Conservation (phyloP, 1,284 basidiomycete genomes). For the Leucoagaricus sp. region DNA sequence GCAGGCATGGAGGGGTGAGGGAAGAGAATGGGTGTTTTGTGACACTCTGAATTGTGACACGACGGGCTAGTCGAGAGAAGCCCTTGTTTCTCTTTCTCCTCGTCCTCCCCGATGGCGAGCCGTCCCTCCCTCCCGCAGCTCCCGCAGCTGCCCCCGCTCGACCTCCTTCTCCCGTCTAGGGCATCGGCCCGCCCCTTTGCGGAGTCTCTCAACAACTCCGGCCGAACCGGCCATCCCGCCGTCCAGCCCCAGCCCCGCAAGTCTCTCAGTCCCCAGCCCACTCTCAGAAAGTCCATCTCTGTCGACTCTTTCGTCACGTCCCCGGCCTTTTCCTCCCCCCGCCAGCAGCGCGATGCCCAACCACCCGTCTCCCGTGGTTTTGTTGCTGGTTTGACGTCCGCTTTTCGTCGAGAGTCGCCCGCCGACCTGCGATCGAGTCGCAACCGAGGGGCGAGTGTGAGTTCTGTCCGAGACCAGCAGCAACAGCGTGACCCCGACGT, state of each 20-base stretch:
- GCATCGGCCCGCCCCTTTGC: conserved; percentile 29
- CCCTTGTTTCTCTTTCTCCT: conserved; percentile 4
- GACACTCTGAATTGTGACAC: conserved; percentile 15
- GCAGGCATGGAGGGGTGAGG: conserved; percentile 21
- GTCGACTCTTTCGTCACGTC: conserved; percentile 69
- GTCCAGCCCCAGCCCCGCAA: conserved; percentile 18
- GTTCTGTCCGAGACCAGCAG: conserved; percentile 44
- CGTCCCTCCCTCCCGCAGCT: conserved; percentile 23
- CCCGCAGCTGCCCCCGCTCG: conserved; percentile 26
- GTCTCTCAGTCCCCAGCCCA: conserved; percentile 12
- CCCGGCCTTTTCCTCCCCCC: conserved; percentile 9
- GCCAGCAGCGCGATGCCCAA: conserved; percentile 1
- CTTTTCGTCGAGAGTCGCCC: conserved; percentile 10
- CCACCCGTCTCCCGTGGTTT: conserved; percentile 4
- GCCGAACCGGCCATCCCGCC: conserved; percentile 23
- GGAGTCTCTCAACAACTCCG: conserved; percentile 34
- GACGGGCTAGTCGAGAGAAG: conserved; percentile 9
- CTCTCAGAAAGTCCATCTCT: conserved; percentile 59
- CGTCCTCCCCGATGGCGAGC: conserved; percentile 22
- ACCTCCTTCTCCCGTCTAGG: conserved; percentile 19
- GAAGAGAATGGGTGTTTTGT: conserved; percentile 14
- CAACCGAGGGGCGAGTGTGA: conserved; percentile 56
- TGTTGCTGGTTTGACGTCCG: conserved; percentile 10
- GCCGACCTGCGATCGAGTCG: conserved; percentile 37
- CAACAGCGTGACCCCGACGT: conserved; percentile 54